Evolutionary conservation across 164 flowering plant genomes (phyloP), one percentile per base, ranked within the genome.

Genomic region (Chimonanthus praecox): DNA sequence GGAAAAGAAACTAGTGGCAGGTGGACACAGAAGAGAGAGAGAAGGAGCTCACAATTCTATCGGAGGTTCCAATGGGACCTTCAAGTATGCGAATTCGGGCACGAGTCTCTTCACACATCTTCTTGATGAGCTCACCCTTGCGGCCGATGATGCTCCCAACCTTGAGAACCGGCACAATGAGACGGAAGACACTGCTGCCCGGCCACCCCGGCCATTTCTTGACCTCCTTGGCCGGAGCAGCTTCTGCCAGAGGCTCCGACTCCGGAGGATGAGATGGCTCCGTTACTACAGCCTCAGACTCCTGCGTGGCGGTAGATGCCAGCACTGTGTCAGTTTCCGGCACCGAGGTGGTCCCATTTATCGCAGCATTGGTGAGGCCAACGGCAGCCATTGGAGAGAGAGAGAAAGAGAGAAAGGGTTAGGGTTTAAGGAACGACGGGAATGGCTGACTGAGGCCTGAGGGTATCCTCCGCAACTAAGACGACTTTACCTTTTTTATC

Each of bases 131-230:
- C 71, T 94, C 99, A 1, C 99, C 99, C 69, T 90, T 92, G 33
- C 94, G 87, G 3, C 99, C 99, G 21, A 94, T 94, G 15, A 94
- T 94, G 83, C 94, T 85, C 0, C 98, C 99, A 1, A 94, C 99
- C 75, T 92, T 94, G 5, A 80, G 54, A 4, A 90, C 94, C 44
- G 99, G 97, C 7, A 94, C 95, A 0, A 92, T 84, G 13, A 92
- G 76, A 66, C 99, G 84, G 68, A 89, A 94, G 10, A 92, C 99
- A 70, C 80, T 78, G 74, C 88, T 79, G 7, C 99, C 99, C 2
- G 98, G 98, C 98, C 98, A 94, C 0, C 98, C 98, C 9, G 98
- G 97, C 96, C 98, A 94, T 75, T 76, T 86, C 64, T 74, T 72
- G 9, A 68, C 74, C 5, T 79, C 45, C 0, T 72, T 13, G 13